Base-by-base conservation (phyloP, 768 basidiomycete genomes). In the Hygrocybe punicea region DNA sequence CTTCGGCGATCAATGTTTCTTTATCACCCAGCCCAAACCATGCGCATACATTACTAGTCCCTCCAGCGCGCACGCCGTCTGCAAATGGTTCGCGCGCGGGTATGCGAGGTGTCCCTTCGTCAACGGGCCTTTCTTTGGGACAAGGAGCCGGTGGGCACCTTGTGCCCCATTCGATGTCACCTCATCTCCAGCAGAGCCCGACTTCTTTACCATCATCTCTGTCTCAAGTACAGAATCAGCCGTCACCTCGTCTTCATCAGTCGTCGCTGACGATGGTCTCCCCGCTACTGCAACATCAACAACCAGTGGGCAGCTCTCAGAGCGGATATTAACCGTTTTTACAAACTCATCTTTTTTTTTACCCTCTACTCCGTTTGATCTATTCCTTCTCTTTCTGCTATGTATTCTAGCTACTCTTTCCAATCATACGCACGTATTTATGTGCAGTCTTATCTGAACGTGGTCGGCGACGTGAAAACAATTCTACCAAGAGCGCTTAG, bases 231-330 rank as follows among this genome's bases (percentile, higher is more conserved):
- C 72, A 77, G 50, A 67, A 78, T 24, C 79, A 81, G 57, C 78
- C 52, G 24, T 61, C 81, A 2, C 79, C 82, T 8, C 78, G 81
- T 16, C 71, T 78, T 17, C 72, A 78, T 14, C 73, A 80, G 55
- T 79, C 82, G 6, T 80, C 78, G 44, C 73, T 83, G 74, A 74
- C 75, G 24, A 78, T 81, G 70, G 71, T 78, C 29, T 83, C 83
- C 2, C 83, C 84, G 13, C 78, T 80, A 35, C 62, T 83, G 53
- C 81, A 81, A 65, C 81, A 81, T 56, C 81, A 82, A 60, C 81
- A 81, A 62, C 70, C 73, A 14, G 77, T 81, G 24, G 78, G 78
- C 21, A 77, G 74, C 57, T 79, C 77, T 49, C 80, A 82, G 68
- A 78, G 75, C 62, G 78, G 81, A 49, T 82, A 81, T 73, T 84